Evolutionary conservation across 352 stramenopile species (phyloP).

Genomic region (Globisporangium orthogonon): DNA sequence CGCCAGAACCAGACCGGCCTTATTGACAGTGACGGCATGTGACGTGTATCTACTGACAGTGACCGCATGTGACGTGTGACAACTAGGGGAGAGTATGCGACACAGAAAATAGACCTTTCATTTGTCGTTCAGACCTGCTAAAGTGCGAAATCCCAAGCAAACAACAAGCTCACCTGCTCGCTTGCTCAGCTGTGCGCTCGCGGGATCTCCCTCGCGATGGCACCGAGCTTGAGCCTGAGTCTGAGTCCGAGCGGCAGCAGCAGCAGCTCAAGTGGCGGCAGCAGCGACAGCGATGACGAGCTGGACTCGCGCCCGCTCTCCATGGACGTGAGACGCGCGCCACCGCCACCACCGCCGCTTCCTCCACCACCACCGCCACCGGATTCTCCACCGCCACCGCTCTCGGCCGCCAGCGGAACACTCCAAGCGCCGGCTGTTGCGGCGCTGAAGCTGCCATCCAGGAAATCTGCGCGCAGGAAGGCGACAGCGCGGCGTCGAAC

Average conservation of each 20-base stretch:
- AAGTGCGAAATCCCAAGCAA: too few species aligned
- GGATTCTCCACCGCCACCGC: conserved; percentile 17
- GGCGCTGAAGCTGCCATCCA: conserved; percentile 12
- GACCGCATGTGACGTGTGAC: background rate
- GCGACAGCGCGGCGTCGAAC: background rate
- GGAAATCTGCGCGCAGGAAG: conserved; percentile 10
- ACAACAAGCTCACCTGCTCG: too few species aligned
- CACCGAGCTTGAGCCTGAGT: conserved; percentile 15
- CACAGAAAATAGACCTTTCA: background rate
- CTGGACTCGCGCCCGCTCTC: conserved; percentile 5
- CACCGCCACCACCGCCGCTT: conserved; percentile 25
- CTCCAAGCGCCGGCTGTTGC: background rate
- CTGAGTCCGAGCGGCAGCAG: conserved; percentile 19
- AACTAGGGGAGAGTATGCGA: too few species aligned
- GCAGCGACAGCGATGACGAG: conserved; percentile 36
- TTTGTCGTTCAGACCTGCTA: too few species aligned
- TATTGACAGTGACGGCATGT: background rate
- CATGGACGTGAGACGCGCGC: conserved; percentile 10
- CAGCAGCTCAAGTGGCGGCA: conserved; percentile 5
- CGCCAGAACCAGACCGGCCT: conserved; percentile 42
- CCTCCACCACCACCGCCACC: conserved; percentile 19
- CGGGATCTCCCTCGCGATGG: conserved; percentile 1
- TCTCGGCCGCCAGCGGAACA: background rate
- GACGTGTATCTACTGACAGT: background rate
- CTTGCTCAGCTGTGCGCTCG: background rate